Conservation (phyloP, 495 filamentous ascomycete genomes). For the Paragyromitra xinjiangensis region DNA sequence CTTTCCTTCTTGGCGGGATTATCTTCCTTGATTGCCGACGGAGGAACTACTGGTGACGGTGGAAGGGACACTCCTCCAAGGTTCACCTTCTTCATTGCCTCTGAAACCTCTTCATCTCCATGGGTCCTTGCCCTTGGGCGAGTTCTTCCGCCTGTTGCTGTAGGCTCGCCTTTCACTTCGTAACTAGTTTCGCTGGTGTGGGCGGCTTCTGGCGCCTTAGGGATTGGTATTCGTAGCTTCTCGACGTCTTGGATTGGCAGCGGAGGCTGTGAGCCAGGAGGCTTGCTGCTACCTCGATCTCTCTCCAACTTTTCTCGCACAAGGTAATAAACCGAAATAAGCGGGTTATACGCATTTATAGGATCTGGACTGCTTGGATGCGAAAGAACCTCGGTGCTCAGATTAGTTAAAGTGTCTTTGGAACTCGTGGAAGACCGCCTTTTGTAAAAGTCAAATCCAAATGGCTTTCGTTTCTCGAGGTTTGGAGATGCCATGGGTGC, state of each 20-base stretch:
- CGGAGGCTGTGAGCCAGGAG: slow-evolving; percentile 43
- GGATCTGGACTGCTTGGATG: slow-evolving; percentile 78
- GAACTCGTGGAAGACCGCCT: slow-evolving; percentile 86
- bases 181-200: slow-evolving; percentile 86
- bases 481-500: slow-evolving; percentile 69
- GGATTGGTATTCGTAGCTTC: slow-evolving; percentile 49
- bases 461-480: slow-evolving; percentile 82
- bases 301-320: slow-evolving; percentile 93
- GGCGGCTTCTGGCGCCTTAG: slow-evolving; percentile 74
- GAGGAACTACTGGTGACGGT: slow-evolving; percentile 66
- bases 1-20: slow-evolving; percentile 82
- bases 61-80: slow-evolving; percentile 65
- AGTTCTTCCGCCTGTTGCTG: slow-evolving; percentile 76
- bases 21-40: slow-evolving; percentile 65
- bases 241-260: slow-evolving; percentile 50
- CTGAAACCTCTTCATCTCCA: slow-evolving; percentile 89
- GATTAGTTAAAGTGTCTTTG: slow-evolving; percentile 85
- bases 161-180: slow-evolving; percentile 79
- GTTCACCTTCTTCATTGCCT: slow-evolving; percentile 77
- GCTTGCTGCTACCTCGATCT: slow-evolving; percentile 64
- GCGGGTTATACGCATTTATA: slow-evolving; percentile 88
- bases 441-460: slow-evolving; percentile 97
- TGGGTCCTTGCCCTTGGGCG: slow-evolving; percentile 90
- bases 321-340: slow-evolving; percentile 94
- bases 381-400: slow-evolving; percentile 83